Evolutionary conservation across 1,284 basidiomycete genomes (phyloP), one percentile per base, ranked within the genome.

Genomic region (Porogramme epimiltina): DNA sequence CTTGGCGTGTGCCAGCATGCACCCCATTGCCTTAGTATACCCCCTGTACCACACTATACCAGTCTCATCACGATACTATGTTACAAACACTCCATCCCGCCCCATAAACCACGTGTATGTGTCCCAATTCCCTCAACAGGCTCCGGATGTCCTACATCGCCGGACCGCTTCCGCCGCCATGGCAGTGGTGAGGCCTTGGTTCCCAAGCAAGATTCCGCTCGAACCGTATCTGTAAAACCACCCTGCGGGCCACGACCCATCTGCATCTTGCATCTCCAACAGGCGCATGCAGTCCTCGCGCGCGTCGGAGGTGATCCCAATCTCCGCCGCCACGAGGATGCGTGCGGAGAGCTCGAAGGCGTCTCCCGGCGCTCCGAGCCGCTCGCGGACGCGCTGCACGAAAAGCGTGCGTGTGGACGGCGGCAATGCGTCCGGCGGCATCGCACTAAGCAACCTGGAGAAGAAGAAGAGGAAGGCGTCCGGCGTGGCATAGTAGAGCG

Each of bases 381-480:
- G 73, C 60, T 83, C 81, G 44, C 66, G 66, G 8, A 80, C 58
- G 1, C 80, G 73, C 46, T 76, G 71, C 19, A 62, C 67, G 47
- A 81, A 67, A 13, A 80, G 57, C 3, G 58, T 55, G 19, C 71
- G 71, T 5, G 78, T 47, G 51, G 26, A 8, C 3, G 34, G 22
- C 11, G 75, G 70, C 6, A 51, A 50, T 0, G 71, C 63, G 13
- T 51, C 60, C 4, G 63, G 54, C n/a, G n/a, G n/a, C n/a, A n/a
- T n/a, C n/a, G n/a, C n/a, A n/a, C n/a, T n/a, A 18, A 83, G 67
- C 5, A 84, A 71, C 11, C 81, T 77, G 41, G 70, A 67, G 45
- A 81, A 63, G 68, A 82, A 82, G 62, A 70, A 83, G 9, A 84
- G 71, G 62, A 82, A 82, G 45, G 70, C 71, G 59, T 82, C 81